Evolutionary conservation across 192 early-diverging fungal species (phyloP), one percentile per base, ranked within the genome.

Genomic region (Phycomyces blakesleeanus): DNA sequence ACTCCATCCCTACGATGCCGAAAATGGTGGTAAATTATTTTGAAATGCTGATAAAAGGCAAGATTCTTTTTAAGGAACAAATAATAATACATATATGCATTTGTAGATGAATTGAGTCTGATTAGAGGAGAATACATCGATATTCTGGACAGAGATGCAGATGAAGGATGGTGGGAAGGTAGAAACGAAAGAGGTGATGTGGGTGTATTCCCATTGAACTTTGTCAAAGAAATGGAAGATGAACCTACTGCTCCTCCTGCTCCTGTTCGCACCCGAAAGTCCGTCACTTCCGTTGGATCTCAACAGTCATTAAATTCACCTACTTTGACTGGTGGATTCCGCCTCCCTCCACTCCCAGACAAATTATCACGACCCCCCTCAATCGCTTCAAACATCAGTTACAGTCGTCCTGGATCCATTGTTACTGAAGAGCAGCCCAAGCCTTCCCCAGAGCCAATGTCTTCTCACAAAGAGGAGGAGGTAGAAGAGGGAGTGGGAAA

Each of bases 81-180:
- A 10, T 22, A 5, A 20, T 51, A 11, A 25, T 38, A 38, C 25
- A 18, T 38, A 9, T 5, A 15, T 6, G 25, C 24, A n/a, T 5
- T 14, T 22, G n/a, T 70, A 83, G 83, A 82, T 42, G 83, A 84
- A 61, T 68, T 84, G 39, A 51, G 62, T 15, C 40, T 84, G 9
- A 41, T 63, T 5, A 65, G 73, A 24, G 80, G 78, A 12, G 68
- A 74, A 51, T 67, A 71, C 25, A 58, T 85, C 14, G 61, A 71
- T 3, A 75, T 85, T 29, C 60, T 80, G 5, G 78, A 81, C 55
- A 68, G 73, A 50, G 59, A 70, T 39, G 76, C 53, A 1, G 83
- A 85, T 53, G 78, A 76, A 24, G 83, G 78, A 11, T 85, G 83
- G 83, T 81, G 76, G 78, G 64, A 61, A 54, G 83, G 83, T 27